Evolutionary conservation across 768 basidiomycete genomes (phyloP).

Genomic region (Collybia nuda): DNA sequence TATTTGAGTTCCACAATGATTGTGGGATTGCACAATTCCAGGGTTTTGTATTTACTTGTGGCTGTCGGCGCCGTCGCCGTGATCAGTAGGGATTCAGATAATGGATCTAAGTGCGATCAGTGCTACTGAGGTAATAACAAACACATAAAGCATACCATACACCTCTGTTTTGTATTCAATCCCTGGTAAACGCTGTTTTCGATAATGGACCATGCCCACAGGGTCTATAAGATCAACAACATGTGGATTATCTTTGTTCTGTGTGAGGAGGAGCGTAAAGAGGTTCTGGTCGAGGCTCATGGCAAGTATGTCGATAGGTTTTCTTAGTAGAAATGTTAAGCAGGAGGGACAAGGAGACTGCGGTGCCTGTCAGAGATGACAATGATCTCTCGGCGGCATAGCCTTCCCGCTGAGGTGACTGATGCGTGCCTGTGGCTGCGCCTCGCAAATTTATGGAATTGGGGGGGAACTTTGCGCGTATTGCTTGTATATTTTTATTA

Average conservation of each 20-base stretch:
- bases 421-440: too few relatives aligned
- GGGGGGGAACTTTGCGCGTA: too few relatives aligned
- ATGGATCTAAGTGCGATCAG: slow-evolving; percentile 52
- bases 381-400: not conserved
- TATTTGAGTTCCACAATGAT: slow-evolving; percentile 69
- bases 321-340: not conserved
- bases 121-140: not conserved
- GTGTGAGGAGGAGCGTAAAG: slow-evolving; percentile 72
- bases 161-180: slow-evolving; percentile 63
- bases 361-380: not conserved
- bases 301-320: slow-evolving; percentile 1
- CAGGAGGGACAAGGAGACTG: not conserved
- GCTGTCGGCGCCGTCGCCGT: slow-evolving; percentile 64
- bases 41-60: slow-evolving; percentile 68
- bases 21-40: slow-evolving; percentile 77
- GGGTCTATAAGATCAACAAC: slow-evolving; percentile 73
- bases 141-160: slow-evolving; percentile 50
- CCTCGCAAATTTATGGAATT: too few relatives aligned
- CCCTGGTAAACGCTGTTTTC: slow-evolving; percentile 61
- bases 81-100: slow-evolving; percentile 69
- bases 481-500: too few relatives aligned
- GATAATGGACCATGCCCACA: slow-evolving; percentile 64
- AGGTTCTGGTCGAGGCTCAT: slow-evolving; percentile 89
- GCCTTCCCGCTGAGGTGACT: not conserved
- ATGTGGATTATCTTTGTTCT: slow-evolving; percentile 55